These are phyloP conservation scores for Golubevia pallescens DNA, from an alignment of 1,284 basidiomycete species.

Conservation along the genomic window DNA sequence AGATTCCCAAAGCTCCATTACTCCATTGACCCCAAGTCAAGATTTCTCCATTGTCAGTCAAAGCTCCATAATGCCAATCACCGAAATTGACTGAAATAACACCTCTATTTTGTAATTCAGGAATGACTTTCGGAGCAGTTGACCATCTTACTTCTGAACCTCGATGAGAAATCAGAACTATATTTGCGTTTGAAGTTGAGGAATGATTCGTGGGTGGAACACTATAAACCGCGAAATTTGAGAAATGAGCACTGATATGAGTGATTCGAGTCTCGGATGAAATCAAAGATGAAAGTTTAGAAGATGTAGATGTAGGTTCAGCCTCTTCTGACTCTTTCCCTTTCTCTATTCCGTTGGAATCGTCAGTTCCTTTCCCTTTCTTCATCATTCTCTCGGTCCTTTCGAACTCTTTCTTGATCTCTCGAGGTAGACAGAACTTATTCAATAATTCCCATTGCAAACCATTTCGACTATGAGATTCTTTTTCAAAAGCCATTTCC, in stretches of 20 bases:
- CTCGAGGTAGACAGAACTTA: conserved; percentile 11
- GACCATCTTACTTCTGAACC: conserved; percentile 56
- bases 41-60: conserved; percentile 78
- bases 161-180: conserved; percentile 25
- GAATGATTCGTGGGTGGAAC: conserved; percentile 73
- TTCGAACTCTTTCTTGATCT: conserved; percentile 2
- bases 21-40: conserved; percentile 83
- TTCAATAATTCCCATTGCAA: conserved; percentile 69
- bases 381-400: too few species aligned
- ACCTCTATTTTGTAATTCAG: conserved; percentile 74
- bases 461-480: conserved; percentile 66
- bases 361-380: too few species aligned
- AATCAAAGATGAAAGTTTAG: conserved; percentile 16
- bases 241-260: conserved; percentile 83
- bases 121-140: conserved; percentile 70
- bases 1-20: conserved; percentile 80
- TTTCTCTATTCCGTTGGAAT: conserved; percentile 65
- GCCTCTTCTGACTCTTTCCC: conserved; percentile 66
- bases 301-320: conserved; percentile 75
- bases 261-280: conserved; percentile 40
- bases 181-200: conserved; percentile 73
- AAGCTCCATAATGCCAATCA: conserved; percentile 85
- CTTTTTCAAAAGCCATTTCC: too few species aligned
- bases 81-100: conserved; percentile 85
- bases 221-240: conserved; percentile 76